phyloP scores from a whole-genome alignment of 1,284 basidiomycete species.

The Malassezia brasiliensis region DNA sequence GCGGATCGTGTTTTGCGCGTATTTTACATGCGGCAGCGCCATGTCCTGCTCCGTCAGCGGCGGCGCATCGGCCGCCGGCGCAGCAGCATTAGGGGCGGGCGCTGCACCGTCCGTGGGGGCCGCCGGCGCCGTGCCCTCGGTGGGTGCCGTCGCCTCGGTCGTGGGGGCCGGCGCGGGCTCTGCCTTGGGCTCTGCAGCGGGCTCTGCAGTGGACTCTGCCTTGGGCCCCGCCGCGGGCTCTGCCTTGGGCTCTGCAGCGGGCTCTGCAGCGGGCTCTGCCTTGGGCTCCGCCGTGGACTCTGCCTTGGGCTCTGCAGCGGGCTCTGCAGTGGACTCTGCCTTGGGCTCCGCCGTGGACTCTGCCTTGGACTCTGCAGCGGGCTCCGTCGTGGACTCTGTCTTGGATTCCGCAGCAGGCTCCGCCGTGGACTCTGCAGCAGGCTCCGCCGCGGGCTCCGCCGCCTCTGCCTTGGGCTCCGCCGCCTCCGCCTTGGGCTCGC shows the following conservation, averaged over 20 bases:
- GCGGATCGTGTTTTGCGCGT: slow-evolving; percentile 67
- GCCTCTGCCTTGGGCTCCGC: no score
- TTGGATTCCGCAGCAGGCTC: background rate
- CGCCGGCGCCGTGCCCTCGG: no score
- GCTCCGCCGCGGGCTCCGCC: no score
- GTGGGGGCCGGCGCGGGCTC: background rate
- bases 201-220: background rate
- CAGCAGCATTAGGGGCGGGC: no score
- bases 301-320: background rate
- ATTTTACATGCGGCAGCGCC: slow-evolving; percentile 62
- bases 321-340: background rate
- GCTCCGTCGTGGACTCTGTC: background rate
- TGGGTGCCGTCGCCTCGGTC: no score
- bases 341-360: background rate
- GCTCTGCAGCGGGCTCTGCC: background rate
- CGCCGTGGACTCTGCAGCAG: no score
- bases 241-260: background rate
- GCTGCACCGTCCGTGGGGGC: no score
- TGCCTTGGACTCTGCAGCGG: background rate
- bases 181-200: background rate
- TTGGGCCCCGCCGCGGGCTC: background rate
- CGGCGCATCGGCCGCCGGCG: background rate
- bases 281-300: background rate
- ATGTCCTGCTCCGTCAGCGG: slow-evolving; percentile 16
- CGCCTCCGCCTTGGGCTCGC: no score